These are phyloP conservation scores for Pugionium cornutum DNA, from an alignment of 345 rosid species.

Conservation along the genomic window DNA sequence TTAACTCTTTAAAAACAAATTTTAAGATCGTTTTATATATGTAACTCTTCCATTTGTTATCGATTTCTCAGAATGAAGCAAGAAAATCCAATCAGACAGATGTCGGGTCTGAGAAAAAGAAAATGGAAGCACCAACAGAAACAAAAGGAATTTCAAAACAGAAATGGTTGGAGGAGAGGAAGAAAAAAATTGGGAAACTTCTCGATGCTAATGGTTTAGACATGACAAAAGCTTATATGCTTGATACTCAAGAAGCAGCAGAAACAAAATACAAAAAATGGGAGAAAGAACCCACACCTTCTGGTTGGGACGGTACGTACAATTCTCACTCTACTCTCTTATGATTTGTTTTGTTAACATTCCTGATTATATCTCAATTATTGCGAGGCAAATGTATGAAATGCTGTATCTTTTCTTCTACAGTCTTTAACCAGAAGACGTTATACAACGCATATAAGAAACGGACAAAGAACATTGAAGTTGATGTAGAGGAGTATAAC, in stretches of 20 bases:
- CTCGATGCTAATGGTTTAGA: constrained; percentile 93
- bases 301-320: constrained; percentile 91
- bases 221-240: constrained; percentile 74
- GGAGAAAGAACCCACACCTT: constrained; percentile 94
- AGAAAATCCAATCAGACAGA: constrained; percentile 89
- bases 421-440: constrained; percentile 91
- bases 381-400: constrained; percentile 18
- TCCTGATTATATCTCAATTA: not conserved
- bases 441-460: constrained; percentile 87
- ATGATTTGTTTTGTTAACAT: not conserved
- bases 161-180: constrained; percentile 90
- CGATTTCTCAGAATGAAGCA: constrained; percentile 62
- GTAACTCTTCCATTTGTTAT: not conserved
- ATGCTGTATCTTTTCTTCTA: constrained; percentile 16
- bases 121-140: constrained; percentile 80
- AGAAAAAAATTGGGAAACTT: constrained; percentile 85
- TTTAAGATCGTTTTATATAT: constrained; percentile 18
- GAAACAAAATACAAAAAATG: constrained; percentile 92
- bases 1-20: not conserved
- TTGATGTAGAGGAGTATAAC: constrained; percentile 83
- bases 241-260: constrained; percentile 90
- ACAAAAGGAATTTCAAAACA: constrained; percentile 89
- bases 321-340: not conserved
- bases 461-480: constrained; percentile 69
- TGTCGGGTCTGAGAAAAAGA: constrained; percentile 87